Evolutionary conservation across 1,284 basidiomycete species (phyloP).

Genomic region (Naganishia sp.): DNA sequence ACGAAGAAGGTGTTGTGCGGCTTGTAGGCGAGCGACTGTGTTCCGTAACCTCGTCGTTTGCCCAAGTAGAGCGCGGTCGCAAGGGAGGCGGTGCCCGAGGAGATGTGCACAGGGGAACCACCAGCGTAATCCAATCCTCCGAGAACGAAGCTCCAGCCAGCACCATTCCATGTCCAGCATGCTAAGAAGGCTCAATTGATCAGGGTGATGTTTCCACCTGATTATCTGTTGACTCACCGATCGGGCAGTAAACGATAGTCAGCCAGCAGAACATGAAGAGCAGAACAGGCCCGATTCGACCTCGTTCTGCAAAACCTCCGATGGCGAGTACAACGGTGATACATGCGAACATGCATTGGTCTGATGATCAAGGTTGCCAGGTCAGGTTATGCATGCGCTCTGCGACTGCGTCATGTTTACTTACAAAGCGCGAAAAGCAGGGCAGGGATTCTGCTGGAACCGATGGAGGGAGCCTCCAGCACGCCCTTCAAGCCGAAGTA

Average conservation of each 20-base stretch:
- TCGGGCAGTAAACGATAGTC: constrained; percentile 89
- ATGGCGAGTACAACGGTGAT: constrained; percentile 70
- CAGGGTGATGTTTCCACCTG: neutral
- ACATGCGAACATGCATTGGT: constrained; percentile 55
- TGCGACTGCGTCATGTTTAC: constrained; percentile 48
- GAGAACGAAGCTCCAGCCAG: constrained; percentile 77
- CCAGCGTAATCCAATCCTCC: constrained; percentile 93
- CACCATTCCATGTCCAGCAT: constrained; percentile 90
- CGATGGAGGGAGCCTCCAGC: constrained; percentile 72
- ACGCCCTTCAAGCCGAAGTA: constrained; percentile 85
- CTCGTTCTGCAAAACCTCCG: constrained; percentile 90
- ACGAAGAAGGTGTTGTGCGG: constrained; percentile 80
- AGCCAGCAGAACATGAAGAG: constrained; percentile 90
- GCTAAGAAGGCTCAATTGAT: constrained; percentile 42
- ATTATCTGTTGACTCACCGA: constrained; percentile 54
- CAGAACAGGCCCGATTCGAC: constrained; percentile 79
- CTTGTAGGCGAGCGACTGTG: constrained; percentile 85
- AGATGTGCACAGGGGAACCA: constrained; percentile 92
- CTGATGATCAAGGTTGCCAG: constrained; percentile 4
- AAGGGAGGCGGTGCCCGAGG: constrained; percentile 82
- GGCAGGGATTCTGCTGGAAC: constrained; percentile 71
- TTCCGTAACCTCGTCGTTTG: constrained; percentile 84
- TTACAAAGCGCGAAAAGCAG: constrained; percentile 87
- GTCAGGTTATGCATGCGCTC: constrained; percentile 62
- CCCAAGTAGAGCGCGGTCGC: constrained; percentile 92